Conservation (phyloP, 2,329 filamentous ascomycete species). For the Xylaria digitata region DNA sequence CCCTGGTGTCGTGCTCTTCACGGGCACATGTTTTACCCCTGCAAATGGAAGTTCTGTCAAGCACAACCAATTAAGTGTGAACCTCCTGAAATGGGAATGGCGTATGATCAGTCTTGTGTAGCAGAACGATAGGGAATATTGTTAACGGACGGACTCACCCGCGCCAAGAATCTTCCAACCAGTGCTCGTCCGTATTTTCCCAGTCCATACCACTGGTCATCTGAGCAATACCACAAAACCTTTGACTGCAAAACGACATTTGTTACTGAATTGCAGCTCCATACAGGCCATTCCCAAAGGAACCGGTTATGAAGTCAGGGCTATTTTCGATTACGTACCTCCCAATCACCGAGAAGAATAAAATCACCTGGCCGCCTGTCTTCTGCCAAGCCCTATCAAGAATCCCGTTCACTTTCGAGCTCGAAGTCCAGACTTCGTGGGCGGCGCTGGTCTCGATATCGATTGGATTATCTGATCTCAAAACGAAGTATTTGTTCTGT, state of each 20-base stretch:
- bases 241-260: background rate
- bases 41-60: constrained; percentile 13
- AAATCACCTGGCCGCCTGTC: constrained; percentile 19
- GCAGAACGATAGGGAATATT: background rate
- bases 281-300: background rate
- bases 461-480: constrained; percentile 21
- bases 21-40: constrained; percentile 24
- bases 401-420: constrained; percentile 15
- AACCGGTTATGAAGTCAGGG: background rate
- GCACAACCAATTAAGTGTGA: constrained; percentile 19
- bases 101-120: background rate
- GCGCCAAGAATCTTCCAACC: constrained; percentile 21
- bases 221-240: constrained; percentile 24
- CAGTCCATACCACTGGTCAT: constrained; percentile 24
- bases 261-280: background rate
- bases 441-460: constrained; percentile 21
- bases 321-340: constrained; percentile 1
- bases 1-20: constrained; percentile 18
- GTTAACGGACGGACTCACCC: background rate
- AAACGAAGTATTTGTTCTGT: constrained; percentile 23
- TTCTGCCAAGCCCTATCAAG: constrained; percentile 19
- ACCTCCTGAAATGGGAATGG: constrained; percentile 4
- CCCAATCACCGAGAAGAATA: constrained; percentile 24
- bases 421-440: constrained; percentile 16
- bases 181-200: constrained; percentile 25